Base-by-base conservation (phyloP, 2,329 filamentous ascomycete species). In the Arachnopeziza araneosa region DNA sequence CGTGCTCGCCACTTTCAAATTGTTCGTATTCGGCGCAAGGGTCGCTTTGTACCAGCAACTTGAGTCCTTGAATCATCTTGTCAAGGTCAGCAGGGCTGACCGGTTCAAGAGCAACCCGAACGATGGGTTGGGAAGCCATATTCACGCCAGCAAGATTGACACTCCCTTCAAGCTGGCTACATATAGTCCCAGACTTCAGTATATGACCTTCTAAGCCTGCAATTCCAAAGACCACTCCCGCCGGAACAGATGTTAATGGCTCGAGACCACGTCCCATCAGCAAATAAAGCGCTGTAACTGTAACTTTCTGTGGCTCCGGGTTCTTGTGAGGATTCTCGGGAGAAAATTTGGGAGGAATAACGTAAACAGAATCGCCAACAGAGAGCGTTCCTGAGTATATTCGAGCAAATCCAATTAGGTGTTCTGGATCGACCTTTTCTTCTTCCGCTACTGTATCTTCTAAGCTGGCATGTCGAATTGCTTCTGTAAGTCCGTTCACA, bases 21-120 rank as follows among this genome's bases (percentile, higher is more conserved):
- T 96, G 91, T 72, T 98, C 93, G 68, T 99, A 99, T 72, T 96
- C 88, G 17, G 93, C 95, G 69, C 95, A 98, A 0, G 95, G 93
- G 69, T 99, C 95, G 68, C 92, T 96, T 71, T 97, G 92, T 32
- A 96, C 93, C 0, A 99, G 84, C 21, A 99, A 78, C 63, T 87
- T 87, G 56, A 99, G 78, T 0, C 95, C 95, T 6, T 84, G 82
- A 59, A 99, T 92, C 93, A 99, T 96, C 77, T 96, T 97, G 73
- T 95, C 89, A 23, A 99, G 79, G 71, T 99, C 92, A 24, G 85
- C 87, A 0, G 95, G 95, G 73, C 95, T 96, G 58, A 86, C 87
- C 0, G 95, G 95, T 73, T 99, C 95, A n/a, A 99, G 79, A 0
- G 95, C 93, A 22, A 99, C 93, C 55, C 95, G 89, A 6, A 99